Percentiles rank a stretch among this genome's conserved stretches.
Evolutionary conservation across 1,284 basidiomycete species (phyloP).

Genomic region (Cryptococcus sp.): DNA sequence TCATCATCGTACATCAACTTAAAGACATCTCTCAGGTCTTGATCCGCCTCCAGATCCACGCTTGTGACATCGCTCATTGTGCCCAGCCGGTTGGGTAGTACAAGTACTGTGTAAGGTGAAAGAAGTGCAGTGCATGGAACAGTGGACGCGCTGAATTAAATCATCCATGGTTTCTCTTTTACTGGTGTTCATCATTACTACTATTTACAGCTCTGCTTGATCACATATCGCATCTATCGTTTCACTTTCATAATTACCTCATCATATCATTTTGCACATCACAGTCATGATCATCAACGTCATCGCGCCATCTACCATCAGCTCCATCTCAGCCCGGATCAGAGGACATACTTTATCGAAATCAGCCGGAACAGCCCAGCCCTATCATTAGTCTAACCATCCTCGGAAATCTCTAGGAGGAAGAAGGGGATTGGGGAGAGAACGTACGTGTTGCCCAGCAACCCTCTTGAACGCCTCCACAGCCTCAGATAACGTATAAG

Average conservation of each 20-base stretch:
- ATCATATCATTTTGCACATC: background rate
- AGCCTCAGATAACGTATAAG: slow-evolving; percentile 22
- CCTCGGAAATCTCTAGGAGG: background rate
- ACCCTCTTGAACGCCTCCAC: slow-evolving; percentile 26
- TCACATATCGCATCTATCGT: no score
- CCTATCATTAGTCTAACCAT: background rate
- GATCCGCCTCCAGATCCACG: no score
- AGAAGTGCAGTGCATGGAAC: no score
- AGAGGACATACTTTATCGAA: slow-evolving; percentile 5
- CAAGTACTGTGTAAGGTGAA: no score
- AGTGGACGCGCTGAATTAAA: no score
- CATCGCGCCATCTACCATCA: background rate
- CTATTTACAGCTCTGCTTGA: no score
- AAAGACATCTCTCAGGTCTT: slow-evolving; percentile 30
- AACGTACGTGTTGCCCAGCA: slow-evolving; percentile 11
- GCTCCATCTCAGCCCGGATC: background rate
- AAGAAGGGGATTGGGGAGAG: background rate
- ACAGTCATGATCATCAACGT: background rate
- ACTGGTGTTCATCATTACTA: no score
- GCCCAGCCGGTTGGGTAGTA: no score
- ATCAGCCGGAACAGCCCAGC: slow-evolving; percentile 10
- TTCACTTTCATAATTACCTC: no score
- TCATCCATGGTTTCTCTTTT: no score
- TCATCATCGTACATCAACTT: slow-evolving; percentile 20
- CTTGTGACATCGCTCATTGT: slow-evolving; percentile 12